Percentiles rank a stretch among this genome's conserved stretches.
These are phyloP conservation scores for Diaporthe amygdali DNA, from an alignment of 2,329 filamentous ascomycete species.

Conservation along the genomic window DNA sequence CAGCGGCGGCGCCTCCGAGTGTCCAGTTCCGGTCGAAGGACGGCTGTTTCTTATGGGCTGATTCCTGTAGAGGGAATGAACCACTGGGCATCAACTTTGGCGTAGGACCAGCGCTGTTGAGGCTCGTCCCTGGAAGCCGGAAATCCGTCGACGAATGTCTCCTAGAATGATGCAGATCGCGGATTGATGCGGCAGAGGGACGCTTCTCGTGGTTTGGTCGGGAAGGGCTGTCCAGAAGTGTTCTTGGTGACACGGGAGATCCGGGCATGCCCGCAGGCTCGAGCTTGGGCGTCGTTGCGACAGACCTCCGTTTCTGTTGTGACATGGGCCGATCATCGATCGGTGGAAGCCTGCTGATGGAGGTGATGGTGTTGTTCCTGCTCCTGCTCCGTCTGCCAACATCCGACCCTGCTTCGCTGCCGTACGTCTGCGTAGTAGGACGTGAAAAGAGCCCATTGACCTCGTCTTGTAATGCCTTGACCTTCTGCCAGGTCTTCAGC, in stretches of 20 bases:
- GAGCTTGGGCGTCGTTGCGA: conserved; percentile 55
- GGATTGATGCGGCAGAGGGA: conserved; percentile 81
- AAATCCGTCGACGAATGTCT: conserved; percentile 85
- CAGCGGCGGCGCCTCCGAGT: conserved; percentile 56
- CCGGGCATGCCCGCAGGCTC: conserved; percentile 45
- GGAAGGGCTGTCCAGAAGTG: conserved; percentile 49
- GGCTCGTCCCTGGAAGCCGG: conserved; percentile 47
- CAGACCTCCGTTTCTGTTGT: conserved; percentile 54
- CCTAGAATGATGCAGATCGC: conserved; percentile 82
- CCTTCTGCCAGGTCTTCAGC: conserved; percentile 95
- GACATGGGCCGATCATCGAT: conserved; percentile 52
- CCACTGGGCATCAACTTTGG: conserved; percentile 51
- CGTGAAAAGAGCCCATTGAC: conserved; percentile 61
- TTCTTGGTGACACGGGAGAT: conserved; percentile 44
- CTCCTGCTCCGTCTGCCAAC: conserved; percentile 56
- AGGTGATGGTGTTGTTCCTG: conserved; percentile 63
- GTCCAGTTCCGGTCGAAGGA: conserved; percentile 77
- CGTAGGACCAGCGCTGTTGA: conserved; percentile 36
- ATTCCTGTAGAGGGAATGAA: conserved; percentile 46
- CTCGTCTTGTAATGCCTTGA: conserved; percentile 89
- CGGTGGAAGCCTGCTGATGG: conserved; percentile 45
- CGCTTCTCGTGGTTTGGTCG: conserved; percentile 58
- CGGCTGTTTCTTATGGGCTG: conserved; percentile 66
- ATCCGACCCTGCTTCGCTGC: conserved; percentile 64
- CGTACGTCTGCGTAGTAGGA: conserved; percentile 61